phyloP scores from a whole-genome alignment of 176 grass and related monocot species.

The Pharus latifolius region DNA sequence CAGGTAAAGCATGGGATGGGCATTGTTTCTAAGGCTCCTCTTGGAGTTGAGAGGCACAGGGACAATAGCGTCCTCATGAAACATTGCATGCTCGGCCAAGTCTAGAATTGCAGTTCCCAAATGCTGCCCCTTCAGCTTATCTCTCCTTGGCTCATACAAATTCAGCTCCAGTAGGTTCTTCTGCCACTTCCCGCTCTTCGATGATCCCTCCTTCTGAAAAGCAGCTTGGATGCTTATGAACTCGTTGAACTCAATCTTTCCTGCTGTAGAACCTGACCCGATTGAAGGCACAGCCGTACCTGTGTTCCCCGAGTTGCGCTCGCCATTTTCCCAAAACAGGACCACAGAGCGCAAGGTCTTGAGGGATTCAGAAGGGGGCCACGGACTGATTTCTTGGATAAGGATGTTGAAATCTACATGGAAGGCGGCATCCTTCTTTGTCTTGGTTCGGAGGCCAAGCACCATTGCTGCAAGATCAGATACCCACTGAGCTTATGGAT shows the following conservation, averaged over 20 bases:
- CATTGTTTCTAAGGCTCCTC: conserved; percentile 65
- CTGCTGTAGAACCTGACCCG: conserved; percentile 26
- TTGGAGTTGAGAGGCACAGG: conserved; percentile 63
- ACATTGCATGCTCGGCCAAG: conserved; percentile 75
- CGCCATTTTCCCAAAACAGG: conserved; percentile 82
- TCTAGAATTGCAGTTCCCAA: conserved; percentile 66
- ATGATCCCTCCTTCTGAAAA: conserved; percentile 70
- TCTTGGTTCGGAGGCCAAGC: conserved; percentile 71
- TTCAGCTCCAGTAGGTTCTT: conserved; percentile 90
- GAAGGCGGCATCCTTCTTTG: conserved; percentile 50
- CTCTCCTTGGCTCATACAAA: conserved; percentile 78
- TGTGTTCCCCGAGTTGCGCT: conserved; percentile 60
- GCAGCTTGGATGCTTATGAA: conserved; percentile 63
- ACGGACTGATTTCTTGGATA: conserved; percentile 92
- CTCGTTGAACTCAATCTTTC: conserved; percentile 87
- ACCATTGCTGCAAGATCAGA: conserved; percentile 49
- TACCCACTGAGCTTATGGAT: conserved; percentile 2
- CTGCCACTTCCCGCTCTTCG: conserved; percentile 69
- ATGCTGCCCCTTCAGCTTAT: conserved; percentile 86
- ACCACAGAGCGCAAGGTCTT: conserved; percentile 71
- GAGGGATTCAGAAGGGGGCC: conserved; percentile 81
- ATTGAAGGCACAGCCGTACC: conserved; percentile 39
- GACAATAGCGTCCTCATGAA: conserved; percentile 51
- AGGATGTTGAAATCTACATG: conserved; percentile 75
- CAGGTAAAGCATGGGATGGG: conserved; percentile 57